Evolutionary conservation across 441 rosid genomes (phyloP), one percentile per base, ranked within the genome.

Genomic region (Aquilaria agallochum): DNA sequence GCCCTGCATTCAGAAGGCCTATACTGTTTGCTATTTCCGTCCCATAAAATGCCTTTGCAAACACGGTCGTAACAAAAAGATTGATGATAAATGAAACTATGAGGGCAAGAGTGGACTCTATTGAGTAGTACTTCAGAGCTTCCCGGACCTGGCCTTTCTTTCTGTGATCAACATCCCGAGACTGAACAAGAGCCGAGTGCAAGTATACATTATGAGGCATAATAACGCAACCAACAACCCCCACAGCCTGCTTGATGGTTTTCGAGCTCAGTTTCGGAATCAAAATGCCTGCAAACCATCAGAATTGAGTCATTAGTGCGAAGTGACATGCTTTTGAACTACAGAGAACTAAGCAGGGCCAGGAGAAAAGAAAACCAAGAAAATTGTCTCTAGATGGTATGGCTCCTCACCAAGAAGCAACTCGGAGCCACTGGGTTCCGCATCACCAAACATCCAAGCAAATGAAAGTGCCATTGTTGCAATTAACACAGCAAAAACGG

Each of bases 201-300:
- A 94, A 81, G 76, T 89, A 94, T 33, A 91, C 88, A 51, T 90
- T 94, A 75, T 94, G 97, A 31, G 98, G 97, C 97, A 90, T 94
- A 62, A 93, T 93, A 56, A 93, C 82, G 70, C 98, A 82, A 63
- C 98, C 97, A 69, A 90, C 92, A 59, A 89, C 90, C 59, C 95
- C 99, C 20, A 89, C 97, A 50, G 95, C 99, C 68, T 94, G 94
- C 54, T 77, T 74, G 68, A 90, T 87, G 6, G 99, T 91, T 80
- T 63, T 84, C 3, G 97, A 87, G 74, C 93, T 85, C 42, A 91
- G 97, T 55, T 76, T 87, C 2, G 95, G 96, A 58, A 94, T 63
- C 80, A 91, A 59, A 15, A 94, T 55, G 6, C 99, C 97, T 94
- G 73, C 69, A 70, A 65, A 65, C 46, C 58, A 50, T 45, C 53